Conservation (phyloP, 345 rosid species). For the Citrus glauca region DNA sequence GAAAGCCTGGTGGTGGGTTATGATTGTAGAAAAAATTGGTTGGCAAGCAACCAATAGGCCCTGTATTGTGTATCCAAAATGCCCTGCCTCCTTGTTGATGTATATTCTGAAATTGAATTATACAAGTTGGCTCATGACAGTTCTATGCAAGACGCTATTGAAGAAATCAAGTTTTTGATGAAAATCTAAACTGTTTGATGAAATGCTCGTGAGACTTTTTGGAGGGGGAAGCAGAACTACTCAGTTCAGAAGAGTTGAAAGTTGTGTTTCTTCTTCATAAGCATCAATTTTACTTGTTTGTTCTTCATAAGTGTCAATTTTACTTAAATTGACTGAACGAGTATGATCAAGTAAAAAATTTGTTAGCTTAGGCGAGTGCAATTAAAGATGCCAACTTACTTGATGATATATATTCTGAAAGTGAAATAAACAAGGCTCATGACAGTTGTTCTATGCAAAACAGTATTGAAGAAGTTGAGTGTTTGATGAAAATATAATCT, state of each 20-base stretch:
- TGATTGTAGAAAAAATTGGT: slow-evolving; percentile 64
- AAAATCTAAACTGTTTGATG: too few relatives aligned
- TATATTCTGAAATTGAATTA: slow-evolving; percentile 31
- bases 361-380: neutral
- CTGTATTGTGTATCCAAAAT: slow-evolving; percentile 87
- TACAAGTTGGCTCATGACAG: neutral
- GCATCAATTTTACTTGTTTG: too few relatives aligned
- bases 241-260: too few relatives aligned
- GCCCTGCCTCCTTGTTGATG: slow-evolving; percentile 54
- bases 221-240: too few relatives aligned
- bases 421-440: neutral
- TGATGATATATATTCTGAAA: slow-evolving; percentile 43
- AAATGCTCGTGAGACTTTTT: too few relatives aligned
- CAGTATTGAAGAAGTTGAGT: neutral
- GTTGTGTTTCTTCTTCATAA: too few relatives aligned
- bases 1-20: slow-evolving; percentile 58
- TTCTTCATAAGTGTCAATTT: too few relatives aligned
- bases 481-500: too few relatives aligned
- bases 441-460: neutral
- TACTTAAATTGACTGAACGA: too few relatives aligned
- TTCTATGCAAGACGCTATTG: neutral
- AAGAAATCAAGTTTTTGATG: too few relatives aligned
- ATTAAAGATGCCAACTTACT: slow-evolving; percentile 35
- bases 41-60: slow-evolving; percentile 87
- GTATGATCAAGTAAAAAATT: neutral